Percentiles rank a stretch among this genome's conserved stretches.
These are phyloP conservation scores for Paspalum notatum DNA, from an alignment of 176 grass and related monocot species.

Conservation along the genomic window DNA sequence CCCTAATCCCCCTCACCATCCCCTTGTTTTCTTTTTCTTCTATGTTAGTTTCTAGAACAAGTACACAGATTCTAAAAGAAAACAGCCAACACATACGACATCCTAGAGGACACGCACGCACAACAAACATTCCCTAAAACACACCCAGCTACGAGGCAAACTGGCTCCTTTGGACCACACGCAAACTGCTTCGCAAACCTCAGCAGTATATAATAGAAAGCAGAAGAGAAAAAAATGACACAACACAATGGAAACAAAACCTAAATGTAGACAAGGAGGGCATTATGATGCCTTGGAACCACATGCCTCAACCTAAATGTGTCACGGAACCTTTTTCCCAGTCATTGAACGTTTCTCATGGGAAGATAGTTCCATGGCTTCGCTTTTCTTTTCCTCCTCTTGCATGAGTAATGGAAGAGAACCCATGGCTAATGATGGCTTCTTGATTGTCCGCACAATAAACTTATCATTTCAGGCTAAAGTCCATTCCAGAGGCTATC, in stretches of 20 bases:
- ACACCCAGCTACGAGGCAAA: constrained; percentile 20
- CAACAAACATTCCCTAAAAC: not conserved
- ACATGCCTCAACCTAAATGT: constrained; percentile 19
- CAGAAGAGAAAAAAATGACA: not conserved
- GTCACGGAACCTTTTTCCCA: constrained; percentile 47
- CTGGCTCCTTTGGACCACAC: constrained; percentile 20
- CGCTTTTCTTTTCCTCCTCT: not conserved
- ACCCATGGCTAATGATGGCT: constrained; percentile 13
- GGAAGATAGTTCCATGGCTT: constrained; percentile 37
- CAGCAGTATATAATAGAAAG: constrained; percentile 6
- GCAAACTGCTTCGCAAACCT: not conserved
- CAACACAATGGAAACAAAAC: constrained; percentile 20
- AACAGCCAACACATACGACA: constrained; percentile 4
- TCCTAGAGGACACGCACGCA: constrained; percentile 28
- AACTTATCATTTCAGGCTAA: constrained; percentile 33
- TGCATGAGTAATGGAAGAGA: constrained; percentile 25
- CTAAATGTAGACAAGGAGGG: constrained; percentile 33
- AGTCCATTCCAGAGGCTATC: constrained; percentile 20
- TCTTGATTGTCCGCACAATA: not conserved
- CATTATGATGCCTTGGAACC: not conserved
- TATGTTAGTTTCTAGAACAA: constrained; percentile 40
- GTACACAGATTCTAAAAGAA: not conserved
- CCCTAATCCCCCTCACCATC: not conserved
- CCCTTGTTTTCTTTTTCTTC: constrained; percentile 7
- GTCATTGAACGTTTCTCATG: constrained; percentile 68